These are phyloP conservation scores for Cyclocybe cylindracea DNA, from an alignment of 768 basidiomycete species.

Conservation along the genomic window DNA sequence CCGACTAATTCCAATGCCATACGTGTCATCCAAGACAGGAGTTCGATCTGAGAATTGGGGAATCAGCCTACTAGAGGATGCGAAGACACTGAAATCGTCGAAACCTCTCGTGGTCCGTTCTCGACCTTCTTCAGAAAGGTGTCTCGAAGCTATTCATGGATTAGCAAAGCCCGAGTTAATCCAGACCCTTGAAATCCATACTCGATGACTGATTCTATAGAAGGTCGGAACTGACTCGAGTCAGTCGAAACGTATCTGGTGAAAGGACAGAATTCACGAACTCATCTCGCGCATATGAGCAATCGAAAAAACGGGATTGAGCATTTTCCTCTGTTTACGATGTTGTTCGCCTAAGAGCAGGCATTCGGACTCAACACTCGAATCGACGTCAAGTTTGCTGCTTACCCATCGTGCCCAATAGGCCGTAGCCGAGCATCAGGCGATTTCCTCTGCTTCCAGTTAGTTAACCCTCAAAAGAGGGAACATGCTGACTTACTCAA, in stretches of 20 bases:
- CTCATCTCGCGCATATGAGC: slow-evolving; percentile 39
- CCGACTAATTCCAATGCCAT: too few relatives aligned
- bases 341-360: slow-evolving; percentile 38
- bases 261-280: slow-evolving; percentile 1
- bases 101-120: slow-evolving; percentile 14
- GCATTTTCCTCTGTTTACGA: slow-evolving; percentile 41
- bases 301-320: slow-evolving; percentile 45
- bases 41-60: slow-evolving; percentile 6
- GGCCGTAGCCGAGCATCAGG: slow-evolving; percentile 5
- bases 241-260: background rate
- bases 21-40: slow-evolving; percentile 9
- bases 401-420: slow-evolving; percentile 1
- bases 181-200: slow-evolving; percentile 2
- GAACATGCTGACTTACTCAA: slow-evolving; percentile 19
- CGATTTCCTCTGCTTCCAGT: slow-evolving; percentile 1
- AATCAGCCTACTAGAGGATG: background rate
- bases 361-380: background rate
- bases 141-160: slow-evolving; percentile 23
- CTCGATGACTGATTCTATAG: slow-evolving; percentile 30
- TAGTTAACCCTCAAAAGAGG: background rate
- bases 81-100: too few relatives aligned
- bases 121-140: slow-evolving; percentile 22
- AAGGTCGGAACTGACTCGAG: slow-evolving; percentile 30
- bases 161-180: background rate
- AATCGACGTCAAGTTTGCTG: background rate